phyloP scores from a whole-genome alignment of 805 yeast genomes.

The Candida dendrica region DNA sequence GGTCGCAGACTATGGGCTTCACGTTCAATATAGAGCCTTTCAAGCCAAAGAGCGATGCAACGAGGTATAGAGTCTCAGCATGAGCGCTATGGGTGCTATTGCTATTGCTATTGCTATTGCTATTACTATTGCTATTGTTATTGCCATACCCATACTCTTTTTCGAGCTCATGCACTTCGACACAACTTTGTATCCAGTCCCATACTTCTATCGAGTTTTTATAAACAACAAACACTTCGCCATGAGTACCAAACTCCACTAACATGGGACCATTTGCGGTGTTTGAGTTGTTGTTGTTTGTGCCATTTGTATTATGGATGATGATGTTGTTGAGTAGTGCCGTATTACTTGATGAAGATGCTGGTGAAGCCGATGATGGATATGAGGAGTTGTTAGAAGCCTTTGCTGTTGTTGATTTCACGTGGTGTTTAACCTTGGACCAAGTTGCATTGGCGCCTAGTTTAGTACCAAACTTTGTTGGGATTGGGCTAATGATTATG shows the following conservation, averaged over 20 bases:
- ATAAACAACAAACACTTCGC: constrained; percentile 27
- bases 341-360: no score
- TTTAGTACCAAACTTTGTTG: constrained; percentile 1
- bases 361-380: no score
- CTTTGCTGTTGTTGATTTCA: constrained; percentile 2
- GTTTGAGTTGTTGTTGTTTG: constrained; percentile 1
- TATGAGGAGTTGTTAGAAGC: no score
- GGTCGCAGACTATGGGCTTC: constrained; percentile 19
- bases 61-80: constrained; percentile 20
- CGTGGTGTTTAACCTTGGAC: constrained; percentile 19
- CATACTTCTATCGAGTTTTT: constrained; percentile 27
- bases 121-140: no score
- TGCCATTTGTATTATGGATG: no score
- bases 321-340: no score
- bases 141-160: no score
- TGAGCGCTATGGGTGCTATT: neutral
- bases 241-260: constrained; percentile 29
- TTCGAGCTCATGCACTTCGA: constrained; percentile 2
- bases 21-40: constrained; percentile 15
- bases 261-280: constrained; percentile 4
- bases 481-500: no score
- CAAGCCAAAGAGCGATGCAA: constrained; percentile 15
- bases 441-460: constrained; percentile 21
- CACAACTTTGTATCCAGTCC: constrained; percentile 29
- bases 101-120: no score